These are phyloP conservation scores for Lepidopterella palustris DNA, from an alignment of 495 filamentous ascomycete species.

Conservation along the genomic window DNA sequence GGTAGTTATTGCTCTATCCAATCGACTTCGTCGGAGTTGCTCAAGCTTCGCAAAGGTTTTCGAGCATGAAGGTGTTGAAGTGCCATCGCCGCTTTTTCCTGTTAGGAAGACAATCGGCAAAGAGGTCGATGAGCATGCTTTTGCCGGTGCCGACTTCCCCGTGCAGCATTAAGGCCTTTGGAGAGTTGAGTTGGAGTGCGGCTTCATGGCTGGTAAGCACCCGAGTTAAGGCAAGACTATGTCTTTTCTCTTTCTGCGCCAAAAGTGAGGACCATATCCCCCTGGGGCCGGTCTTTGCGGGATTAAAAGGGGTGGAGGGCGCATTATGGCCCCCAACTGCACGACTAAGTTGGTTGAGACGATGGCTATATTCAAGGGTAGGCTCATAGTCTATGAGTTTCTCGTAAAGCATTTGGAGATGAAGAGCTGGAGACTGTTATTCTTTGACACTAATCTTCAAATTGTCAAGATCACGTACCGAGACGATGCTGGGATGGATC, in stretches of 20 bases:
- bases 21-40: slow-evolving; percentile 33
- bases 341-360: slow-evolving; percentile 46
- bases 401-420: slow-evolving; percentile 62
- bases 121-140: slow-evolving; percentile 62
- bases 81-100: slow-evolving; percentile 62
- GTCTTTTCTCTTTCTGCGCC: slow-evolving; percentile 36
- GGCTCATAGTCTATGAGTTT: slow-evolving; percentile 64
- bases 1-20: background rate
- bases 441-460: background rate
- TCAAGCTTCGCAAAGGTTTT: slow-evolving; percentile 59
- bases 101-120: slow-evolving; percentile 61
- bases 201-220: slow-evolving; percentile 56
- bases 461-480: slow-evolving; percentile 26
- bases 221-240: slow-evolving; percentile 53
- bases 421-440: slow-evolving; percentile 41
- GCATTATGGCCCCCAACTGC: slow-evolving; percentile 32
- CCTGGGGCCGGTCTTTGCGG: slow-evolving; percentile 2
- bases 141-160: slow-evolving; percentile 69
- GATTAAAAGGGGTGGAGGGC: background rate
- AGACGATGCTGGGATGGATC: slow-evolving; percentile 63
- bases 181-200: slow-evolving; percentile 55
- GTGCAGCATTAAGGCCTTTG: slow-evolving; percentile 59
- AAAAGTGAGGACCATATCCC: slow-evolving; percentile 36
- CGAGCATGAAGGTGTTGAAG: slow-evolving; percentile 71
- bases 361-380: slow-evolving; percentile 51